Evolutionary conservation across 1,284 basidiomycete species (phyloP).

Genomic region (Pholiota adiposa): DNA sequence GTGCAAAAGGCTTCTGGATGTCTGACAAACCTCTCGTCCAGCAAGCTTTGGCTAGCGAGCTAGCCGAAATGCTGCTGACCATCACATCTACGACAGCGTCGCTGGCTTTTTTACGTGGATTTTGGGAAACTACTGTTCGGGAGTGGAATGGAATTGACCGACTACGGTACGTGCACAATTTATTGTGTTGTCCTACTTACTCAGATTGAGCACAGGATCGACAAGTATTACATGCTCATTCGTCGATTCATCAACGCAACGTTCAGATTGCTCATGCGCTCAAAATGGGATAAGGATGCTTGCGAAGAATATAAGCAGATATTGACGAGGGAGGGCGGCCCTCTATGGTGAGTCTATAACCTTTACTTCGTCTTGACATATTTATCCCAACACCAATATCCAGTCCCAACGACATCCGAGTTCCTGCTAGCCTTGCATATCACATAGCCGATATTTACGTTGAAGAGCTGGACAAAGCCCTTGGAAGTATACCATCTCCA

Average conservation of each 20-base stretch:
- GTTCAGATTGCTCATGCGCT: conserved; percentile 78
- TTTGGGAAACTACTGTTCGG: conserved; percentile 88
- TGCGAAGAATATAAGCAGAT: conserved; percentile 73
- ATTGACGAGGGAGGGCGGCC: conserved; percentile 66
- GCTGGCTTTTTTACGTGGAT: conserved; percentile 82
- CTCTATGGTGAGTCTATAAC: conserved; percentile 66
- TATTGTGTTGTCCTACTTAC: background rate
- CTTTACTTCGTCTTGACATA: background rate
- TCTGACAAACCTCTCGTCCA: conserved; percentile 98
- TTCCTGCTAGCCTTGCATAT: conserved; percentile 81
- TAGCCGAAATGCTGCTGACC: conserved; percentile 80
- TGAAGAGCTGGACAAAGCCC: conserved; percentile 85
- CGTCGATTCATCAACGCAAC: conserved; percentile 86
- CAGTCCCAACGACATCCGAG: conserved; percentile 74
- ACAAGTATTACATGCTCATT: conserved; percentile 97
- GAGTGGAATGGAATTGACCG: conserved; percentile 96
- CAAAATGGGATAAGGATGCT: conserved; percentile 65
- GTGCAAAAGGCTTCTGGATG: conserved; percentile 92
- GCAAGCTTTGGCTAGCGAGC: conserved; percentile 86
- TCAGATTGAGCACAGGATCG: conserved; percentile 61
- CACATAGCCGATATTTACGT: conserved; percentile 92
- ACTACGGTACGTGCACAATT: conserved; percentile 59
- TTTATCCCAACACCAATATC: background rate
- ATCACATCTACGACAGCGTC: conserved; percentile 67
- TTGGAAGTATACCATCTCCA: conserved; percentile 32